These are phyloP conservation scores for Phytopythium mirpurense DNA, from an alignment of 352 stramenopile genomes.

Conservation along the genomic window DNA sequence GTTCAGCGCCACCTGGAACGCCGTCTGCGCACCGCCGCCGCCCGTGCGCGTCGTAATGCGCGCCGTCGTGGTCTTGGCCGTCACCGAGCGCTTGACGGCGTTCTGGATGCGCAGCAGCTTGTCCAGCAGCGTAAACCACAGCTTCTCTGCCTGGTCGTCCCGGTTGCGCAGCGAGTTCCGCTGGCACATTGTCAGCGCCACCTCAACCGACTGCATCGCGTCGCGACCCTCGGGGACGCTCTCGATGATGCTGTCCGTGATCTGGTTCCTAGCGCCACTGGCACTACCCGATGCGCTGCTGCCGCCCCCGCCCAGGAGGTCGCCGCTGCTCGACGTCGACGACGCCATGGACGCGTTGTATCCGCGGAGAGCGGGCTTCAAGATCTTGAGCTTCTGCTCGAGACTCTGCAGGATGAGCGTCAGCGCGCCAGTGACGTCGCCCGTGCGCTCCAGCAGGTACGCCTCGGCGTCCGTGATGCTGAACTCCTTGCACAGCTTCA, in stretches of 20 bases:
- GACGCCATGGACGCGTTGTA: slow-evolving; percentile 54
- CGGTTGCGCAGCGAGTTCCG: slow-evolving; percentile 86
- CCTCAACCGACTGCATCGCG: slow-evolving; percentile 87
- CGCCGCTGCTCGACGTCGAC: slow-evolving; percentile 18
- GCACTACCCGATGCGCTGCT: slow-evolving; percentile 9
- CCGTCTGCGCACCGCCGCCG: slow-evolving; percentile 67
- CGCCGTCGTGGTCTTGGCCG: slow-evolving; percentile 57
- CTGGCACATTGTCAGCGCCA: slow-evolving; percentile 92
- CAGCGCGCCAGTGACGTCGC: slow-evolving; percentile 90
- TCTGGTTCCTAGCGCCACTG: slow-evolving; percentile 38
- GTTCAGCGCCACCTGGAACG: slow-evolving; percentile 86
- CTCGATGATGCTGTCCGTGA: slow-evolving; percentile 77
- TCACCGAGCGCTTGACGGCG: slow-evolving; percentile 85
- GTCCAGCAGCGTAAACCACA: slow-evolving; percentile 95
- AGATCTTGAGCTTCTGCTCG: slow-evolving; percentile 89
- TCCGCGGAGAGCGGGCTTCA: slow-evolving; percentile 81
- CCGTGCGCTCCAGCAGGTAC: slow-evolving; percentile 91
- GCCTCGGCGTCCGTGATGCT: slow-evolving; percentile 84
- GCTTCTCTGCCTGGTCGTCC: slow-evolving; percentile 88
- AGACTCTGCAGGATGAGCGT: slow-evolving; percentile 91
- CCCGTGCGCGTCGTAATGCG: slow-evolving; percentile 61
- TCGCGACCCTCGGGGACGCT: slow-evolving; percentile 69
- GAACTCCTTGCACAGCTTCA: slow-evolving; percentile 84
- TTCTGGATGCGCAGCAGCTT: slow-evolving; percentile 91
- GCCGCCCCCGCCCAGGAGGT: slow-evolving; percentile 18